Evolutionary conservation across 495 filamentous ascomycete genomes (phyloP), one percentile per base, ranked within the genome.

Genomic region (Trichoderma erinaceum): DNA sequence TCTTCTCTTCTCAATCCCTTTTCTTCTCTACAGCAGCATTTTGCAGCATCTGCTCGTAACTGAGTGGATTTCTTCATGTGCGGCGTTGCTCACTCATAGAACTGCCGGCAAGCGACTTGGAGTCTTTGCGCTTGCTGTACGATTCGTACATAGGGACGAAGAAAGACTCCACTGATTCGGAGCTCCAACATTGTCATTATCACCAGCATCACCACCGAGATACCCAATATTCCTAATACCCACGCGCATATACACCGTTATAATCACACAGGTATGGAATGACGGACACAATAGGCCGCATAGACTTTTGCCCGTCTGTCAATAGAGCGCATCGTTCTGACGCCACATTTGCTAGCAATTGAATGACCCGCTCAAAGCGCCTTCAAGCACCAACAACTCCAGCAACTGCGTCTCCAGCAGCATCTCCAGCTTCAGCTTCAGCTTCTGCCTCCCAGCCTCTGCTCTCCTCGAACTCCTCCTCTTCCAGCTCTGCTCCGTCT

Each of bases 121-220:
- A 61, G 56, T 61, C 56, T 61, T 61, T 61, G 56, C 56, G 56
- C 56, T 61, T 61, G 56, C 56, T 61, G 56, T 16, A 61, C 50
- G 18, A 27, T 13, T 13, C 27, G 35, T 38, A 38, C 35, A 10
- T 32, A 32, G 56, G 56, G 56, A 32, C 27, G 56, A 61, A 61
- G 56, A 61, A 61, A 61, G 56, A 61, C 56, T 61, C 56, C 27
- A 21, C 12, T 21, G 23, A 61, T 61, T 12, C 23, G 56, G 8
- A 61, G 35, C 35, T 38, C 35, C 35, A 38, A 38, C 35, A 38
- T 38, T 56, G 5, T 15, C 4, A 27, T 29, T 32, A 29, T 29
- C 29, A 29, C 29, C 56, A 52, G 48, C 48, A 52, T 52, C 48
- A 52, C 4, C 21, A 52, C 25, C 48, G 21, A 21, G 21, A 38